These are phyloP conservation scores for Camelina sativa DNA, from an alignment of 345 rosid species.

Conservation along the genomic window DNA sequence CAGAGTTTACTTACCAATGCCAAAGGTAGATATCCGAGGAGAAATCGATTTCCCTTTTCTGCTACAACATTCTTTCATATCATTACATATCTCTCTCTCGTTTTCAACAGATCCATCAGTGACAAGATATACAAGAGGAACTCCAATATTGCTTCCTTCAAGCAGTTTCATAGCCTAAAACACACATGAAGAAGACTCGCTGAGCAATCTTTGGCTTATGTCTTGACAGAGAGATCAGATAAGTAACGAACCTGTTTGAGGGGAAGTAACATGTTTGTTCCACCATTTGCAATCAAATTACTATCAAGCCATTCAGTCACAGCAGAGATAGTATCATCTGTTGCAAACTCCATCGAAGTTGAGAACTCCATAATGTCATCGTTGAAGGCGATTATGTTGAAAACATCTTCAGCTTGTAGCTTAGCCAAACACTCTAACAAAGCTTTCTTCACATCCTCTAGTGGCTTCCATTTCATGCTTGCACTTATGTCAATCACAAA, in stretches of 20 bases:
- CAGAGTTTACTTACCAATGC: conserved; percentile 60
- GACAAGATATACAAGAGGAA: conserved; percentile 80
- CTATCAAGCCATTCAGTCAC: conserved; percentile 70
- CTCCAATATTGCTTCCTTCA: conserved; percentile 55
- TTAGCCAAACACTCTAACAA: conserved; percentile 55
- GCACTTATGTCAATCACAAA: conserved; percentile 81
- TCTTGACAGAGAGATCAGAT: neutral
- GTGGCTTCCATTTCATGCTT: conserved; percentile 78
- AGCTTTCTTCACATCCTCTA: conserved; percentile 69
- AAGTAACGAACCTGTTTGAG: conserved; percentile 59
- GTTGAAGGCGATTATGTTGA: conserved; percentile 87
- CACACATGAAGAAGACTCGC: conserved; percentile 20
- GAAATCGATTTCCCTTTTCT: conserved; percentile 48
- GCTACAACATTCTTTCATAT: conserved; percentile 52
- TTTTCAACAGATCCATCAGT: conserved; percentile 91
- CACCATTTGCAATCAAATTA: conserved; percentile 61
- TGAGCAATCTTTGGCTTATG: conserved; percentile 31
- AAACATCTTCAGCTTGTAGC: conserved; percentile 71
- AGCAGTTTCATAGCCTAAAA: conserved; percentile 79
- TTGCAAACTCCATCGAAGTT: conserved; percentile 67
- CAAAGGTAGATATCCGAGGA: conserved; percentile 88
- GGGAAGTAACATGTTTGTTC: conserved; percentile 75
- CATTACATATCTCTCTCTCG: conserved; percentile 79
- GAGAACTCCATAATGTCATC: conserved; percentile 66
- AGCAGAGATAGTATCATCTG: conserved; percentile 51